These are phyloP conservation scores for Aspergillus bridgeri DNA, from an alignment of 495 filamentous ascomycete species.

Conservation along the genomic window DNA sequence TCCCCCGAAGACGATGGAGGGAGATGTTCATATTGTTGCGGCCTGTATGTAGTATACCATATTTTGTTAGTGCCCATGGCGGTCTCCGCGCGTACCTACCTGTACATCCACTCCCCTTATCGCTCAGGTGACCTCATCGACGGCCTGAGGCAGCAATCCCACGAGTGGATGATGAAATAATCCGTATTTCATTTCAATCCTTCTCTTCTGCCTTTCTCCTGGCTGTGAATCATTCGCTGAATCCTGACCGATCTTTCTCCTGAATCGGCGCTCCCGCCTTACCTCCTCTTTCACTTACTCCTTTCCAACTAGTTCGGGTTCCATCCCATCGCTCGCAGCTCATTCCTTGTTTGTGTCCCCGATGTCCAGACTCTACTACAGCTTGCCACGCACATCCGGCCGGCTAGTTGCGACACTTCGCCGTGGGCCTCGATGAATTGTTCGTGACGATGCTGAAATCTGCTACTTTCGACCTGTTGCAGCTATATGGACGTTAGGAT, in stretches of 20 bases:
- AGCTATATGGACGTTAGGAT: conserved; percentile 8
- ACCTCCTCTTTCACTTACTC: background rate
- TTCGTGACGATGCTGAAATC: conserved; percentile 17
- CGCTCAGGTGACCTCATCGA: background rate
- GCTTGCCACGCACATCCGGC: conserved; percentile 13
- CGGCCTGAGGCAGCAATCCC: background rate
- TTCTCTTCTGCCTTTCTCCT: no score
- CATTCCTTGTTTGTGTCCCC: background rate
- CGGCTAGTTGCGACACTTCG: conserved; percentile 5
- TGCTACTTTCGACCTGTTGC: conserved; percentile 6
- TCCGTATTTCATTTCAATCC: background rate
- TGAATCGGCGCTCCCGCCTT: conserved; percentile 1
- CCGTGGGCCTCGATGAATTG: conserved; percentile 17
- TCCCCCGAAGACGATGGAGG: conserved; percentile 21
- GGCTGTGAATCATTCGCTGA: background rate
- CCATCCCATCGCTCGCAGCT: background rate
- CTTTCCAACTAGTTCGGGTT: background rate
- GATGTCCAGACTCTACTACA: conserved; percentile 18
- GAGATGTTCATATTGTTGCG: conserved; percentile 13
- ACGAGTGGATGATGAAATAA: background rate
- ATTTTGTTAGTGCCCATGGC: background rate
- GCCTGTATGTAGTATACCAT: conserved; percentile 1
- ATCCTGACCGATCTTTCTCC: background rate
- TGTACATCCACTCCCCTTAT: background rate
- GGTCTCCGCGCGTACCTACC: background rate